phyloP scores from a whole-genome alignment of 75 land plant genomes.

The Pseudotsuga menziesii region DNA sequence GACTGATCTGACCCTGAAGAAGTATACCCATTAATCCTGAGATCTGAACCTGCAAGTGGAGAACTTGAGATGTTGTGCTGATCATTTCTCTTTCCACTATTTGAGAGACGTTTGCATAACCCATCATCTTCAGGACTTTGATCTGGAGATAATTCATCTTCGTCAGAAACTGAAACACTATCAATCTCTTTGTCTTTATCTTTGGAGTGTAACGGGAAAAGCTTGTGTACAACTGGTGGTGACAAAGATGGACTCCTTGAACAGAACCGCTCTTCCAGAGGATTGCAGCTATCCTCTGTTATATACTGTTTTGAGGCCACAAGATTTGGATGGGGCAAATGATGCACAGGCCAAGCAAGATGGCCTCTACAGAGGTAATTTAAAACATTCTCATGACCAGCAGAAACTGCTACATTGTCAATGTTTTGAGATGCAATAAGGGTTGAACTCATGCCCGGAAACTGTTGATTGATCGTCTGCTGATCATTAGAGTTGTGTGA shows the following conservation, averaged over 20 bases:
- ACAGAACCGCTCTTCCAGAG: slow-evolving; percentile 45
- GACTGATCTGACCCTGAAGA: slow-evolving; percentile 87
- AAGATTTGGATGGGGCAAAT: slow-evolving; percentile 34
- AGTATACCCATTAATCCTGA: slow-evolving; percentile 31
- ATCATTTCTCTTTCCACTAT: slow-evolving; percentile 16
- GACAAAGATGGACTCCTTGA: slow-evolving; percentile 29
- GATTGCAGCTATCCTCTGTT: slow-evolving; percentile 53
- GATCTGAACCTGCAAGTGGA: neutral
- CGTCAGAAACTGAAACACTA: slow-evolving; percentile 15
- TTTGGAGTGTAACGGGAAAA: slow-evolving; percentile 48
- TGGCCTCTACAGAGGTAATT: slow-evolving; percentile 13
- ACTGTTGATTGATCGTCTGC: neutral
- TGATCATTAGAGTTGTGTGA: neutral
- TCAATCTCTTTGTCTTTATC: slow-evolving; percentile 20
- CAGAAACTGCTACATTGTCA: slow-evolving; percentile 21
- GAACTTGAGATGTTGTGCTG: slow-evolving; percentile 11
- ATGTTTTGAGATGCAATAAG: slow-evolving; percentile 11
- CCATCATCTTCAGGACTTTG: slow-evolving; percentile 20
- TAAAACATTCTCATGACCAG: slow-evolving; percentile 19
- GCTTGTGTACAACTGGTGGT: slow-evolving; percentile 43
- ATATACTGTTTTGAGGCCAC: slow-evolving; percentile 30
- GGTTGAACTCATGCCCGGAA: neutral
- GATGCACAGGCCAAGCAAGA: slow-evolving; percentile 31
- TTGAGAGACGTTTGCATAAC: slow-evolving; percentile 24
- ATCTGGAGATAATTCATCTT: slow-evolving; percentile 13